Evolutionary conservation across 176 grass and related monocot genomes (phyloP).

Genomic region (Phragmites australis): DNA sequence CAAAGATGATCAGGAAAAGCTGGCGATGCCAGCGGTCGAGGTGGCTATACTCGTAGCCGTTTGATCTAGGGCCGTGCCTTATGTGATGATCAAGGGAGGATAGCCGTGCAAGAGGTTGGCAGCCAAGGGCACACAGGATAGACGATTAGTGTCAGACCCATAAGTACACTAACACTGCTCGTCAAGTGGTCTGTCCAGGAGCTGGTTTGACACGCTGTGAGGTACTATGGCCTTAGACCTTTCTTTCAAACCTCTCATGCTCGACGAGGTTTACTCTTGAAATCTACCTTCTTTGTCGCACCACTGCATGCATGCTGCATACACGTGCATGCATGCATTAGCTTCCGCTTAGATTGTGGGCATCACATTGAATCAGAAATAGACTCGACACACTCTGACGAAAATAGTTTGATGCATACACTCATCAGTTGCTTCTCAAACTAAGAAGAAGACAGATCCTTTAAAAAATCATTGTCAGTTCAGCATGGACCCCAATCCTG

Average conservation of each 20-base stretch:
- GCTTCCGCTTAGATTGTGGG: not conserved
- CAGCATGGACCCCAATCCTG: not conserved
- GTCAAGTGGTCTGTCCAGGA: not conserved
- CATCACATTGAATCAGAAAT: not conserved
- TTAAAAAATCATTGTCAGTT: not conserved
- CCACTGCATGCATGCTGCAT: not conserved
- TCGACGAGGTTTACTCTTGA: too few species aligned
- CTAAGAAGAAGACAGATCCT: not conserved
- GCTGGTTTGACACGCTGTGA: not conserved
- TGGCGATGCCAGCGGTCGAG: not conserved
- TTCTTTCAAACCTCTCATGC: too few species aligned
- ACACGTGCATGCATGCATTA: not conserved
- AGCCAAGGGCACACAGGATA: not conserved
- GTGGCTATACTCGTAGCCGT: not conserved
- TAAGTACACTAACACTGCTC: not conserved
- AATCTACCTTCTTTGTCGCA: too few species aligned
- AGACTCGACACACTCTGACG: too few species aligned
- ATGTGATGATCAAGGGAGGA: not conserved
- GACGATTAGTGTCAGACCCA: not conserved
- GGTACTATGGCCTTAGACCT: too few species aligned
- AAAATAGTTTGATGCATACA: not conserved
- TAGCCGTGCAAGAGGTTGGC: not conserved
- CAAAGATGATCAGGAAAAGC: slow-evolving; percentile 11
- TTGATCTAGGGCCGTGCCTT: not conserved
- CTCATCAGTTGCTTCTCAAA: too few species aligned